phyloP scores from a whole-genome alignment of 2,329 filamentous ascomycete species.

The Domatiomyces globalis region DNA sequence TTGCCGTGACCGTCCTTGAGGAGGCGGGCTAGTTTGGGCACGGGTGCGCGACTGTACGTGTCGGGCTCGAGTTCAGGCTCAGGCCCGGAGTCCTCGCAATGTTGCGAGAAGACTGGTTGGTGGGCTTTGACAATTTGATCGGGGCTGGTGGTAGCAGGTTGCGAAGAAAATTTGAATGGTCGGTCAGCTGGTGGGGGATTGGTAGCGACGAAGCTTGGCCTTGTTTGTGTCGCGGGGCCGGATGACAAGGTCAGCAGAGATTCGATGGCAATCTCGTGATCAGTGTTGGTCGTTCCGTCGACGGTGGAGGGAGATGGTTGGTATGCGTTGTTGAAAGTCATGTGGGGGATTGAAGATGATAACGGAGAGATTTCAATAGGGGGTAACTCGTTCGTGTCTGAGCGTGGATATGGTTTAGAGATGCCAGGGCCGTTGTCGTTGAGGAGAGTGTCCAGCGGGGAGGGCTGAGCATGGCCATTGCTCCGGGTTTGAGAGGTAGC shows the following conservation, averaged over 20 bases:
- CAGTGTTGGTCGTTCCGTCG: slow-evolving; percentile 4
- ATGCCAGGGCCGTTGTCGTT: background rate
- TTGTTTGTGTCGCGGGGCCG: slow-evolving; percentile 13
- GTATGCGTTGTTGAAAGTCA: slow-evolving; percentile 12
- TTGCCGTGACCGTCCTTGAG: slow-evolving; percentile 40
- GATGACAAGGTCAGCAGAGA: slow-evolving; percentile 16
- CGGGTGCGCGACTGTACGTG: slow-evolving; percentile 20
- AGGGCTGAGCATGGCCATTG: background rate
- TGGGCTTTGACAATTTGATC: background rate
- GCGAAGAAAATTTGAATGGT: background rate
- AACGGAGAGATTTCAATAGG: background rate
- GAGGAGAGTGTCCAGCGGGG: background rate
- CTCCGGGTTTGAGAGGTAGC: background rate
- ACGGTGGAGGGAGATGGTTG: slow-evolving; percentile 3
- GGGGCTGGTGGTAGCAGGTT: slow-evolving; percentile 1
- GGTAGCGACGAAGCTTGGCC: background rate
- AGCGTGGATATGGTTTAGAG: background rate
- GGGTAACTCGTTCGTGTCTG: background rate
- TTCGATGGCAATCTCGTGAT: slow-evolving; percentile 18
- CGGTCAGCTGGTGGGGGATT: background rate
- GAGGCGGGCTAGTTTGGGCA: slow-evolving; percentile 32
- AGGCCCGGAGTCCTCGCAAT: slow-evolving; percentile 1
- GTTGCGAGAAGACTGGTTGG: slow-evolving; percentile 2
- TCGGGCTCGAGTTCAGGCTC: background rate
- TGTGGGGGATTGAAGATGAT: slow-evolving; percentile 6